Evolutionary conservation across 2,329 filamentous ascomycete genomes (phyloP), one percentile per base, ranked within the genome.

Genomic region (Xylariaceae sp.): DNA sequence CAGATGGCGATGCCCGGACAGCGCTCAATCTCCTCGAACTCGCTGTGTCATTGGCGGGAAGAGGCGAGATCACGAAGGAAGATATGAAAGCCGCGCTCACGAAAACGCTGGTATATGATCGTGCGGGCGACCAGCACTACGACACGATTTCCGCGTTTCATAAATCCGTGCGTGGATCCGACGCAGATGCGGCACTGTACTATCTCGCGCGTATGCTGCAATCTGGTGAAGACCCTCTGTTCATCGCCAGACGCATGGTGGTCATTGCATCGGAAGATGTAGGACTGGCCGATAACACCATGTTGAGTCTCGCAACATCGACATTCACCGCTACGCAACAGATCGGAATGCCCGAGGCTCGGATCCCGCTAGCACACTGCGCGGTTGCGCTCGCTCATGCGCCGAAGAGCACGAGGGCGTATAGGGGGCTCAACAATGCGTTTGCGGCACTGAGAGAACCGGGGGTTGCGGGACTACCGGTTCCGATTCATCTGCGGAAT

Each of bases 111-210:
- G 91, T 97, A 13, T 97, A 97, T 71, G 94, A 99, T 70, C 85
- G 94, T 49, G 89, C 89, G 0, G 93, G 94, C 47, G 94, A 99
- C 71, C 90, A 96, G 68, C 94, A 97, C 73, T 99, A 97, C 74
- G 93, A 99, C 67, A 94, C 89, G 48, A 97, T 99, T 64, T 96
- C 90, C 1, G 94, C 94, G 31, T 94, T 97, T 63, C 94, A 97
- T 79, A 99, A 99, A 66, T 91, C 91, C 2, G 86, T 97, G 10
- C 88, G 94, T 42, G 94, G 94, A 39, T 88, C 84, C 50, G 87
- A 97, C 64, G 71, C 93, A 0, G 89, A 97, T 69, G 94, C 93
- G 0, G 82, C 93, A 0, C 79, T 99, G 1, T 99, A 97, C 74
- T 99, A 97, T 69, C 83, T 99, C 1, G 90, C 89, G 0, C 87